Evolutionary conservation across 495 filamentous ascomycete genomes (phyloP), one percentile per base, ranked within the genome.

Genomic region (Cercophora samala): DNA sequence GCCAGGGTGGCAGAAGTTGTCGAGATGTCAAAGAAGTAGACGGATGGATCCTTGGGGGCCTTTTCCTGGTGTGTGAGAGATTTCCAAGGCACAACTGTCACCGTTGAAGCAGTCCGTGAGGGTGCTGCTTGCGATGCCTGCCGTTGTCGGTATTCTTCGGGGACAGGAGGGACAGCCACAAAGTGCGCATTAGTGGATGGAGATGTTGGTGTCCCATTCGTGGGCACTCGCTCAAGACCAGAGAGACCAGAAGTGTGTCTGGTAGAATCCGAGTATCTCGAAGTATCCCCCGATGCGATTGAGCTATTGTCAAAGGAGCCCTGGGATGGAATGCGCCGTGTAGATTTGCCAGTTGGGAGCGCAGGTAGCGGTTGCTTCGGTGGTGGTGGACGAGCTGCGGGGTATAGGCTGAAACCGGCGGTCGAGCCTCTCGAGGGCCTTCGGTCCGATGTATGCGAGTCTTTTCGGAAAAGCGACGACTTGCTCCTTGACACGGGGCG

Each of bases 21-120:
- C 37, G 62, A 72, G 18, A 77, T 68, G 65, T 77, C 75, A 19
- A 77, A 73, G 42, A 64, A 75, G 64, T 69, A 77, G 59, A 77
- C 67, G 25, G 68, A 64, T 0, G 70, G 68, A 19, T 76, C 75
- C 52, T 77, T 77, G 58, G 62, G 22, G 8, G 66, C 61, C 37
- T 74, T 76, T 8, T 74, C 72, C 42, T 68, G 74, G 42, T 67
- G 64, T 3, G 62, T 37, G 5, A 76, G 67, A 1, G 68, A 65
- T 25, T 76, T 76, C 74, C 74, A 76, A 5, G 72, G 68, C 2
- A 66, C 68, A 29, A 76, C 26, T 25, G 65, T 53, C 6, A 74
- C 19, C 18, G 37, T 22, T 18, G 64, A 61, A 46, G 69, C 62
- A 22, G 37, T 42, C 21, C 52, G 62, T 32, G 29, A 32, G 23